Percentiles rank a stretch among this genome's conserved stretches.
Conservation (phyloP, 352 stramenopile species). For the Phytophthora melonis region DNA sequence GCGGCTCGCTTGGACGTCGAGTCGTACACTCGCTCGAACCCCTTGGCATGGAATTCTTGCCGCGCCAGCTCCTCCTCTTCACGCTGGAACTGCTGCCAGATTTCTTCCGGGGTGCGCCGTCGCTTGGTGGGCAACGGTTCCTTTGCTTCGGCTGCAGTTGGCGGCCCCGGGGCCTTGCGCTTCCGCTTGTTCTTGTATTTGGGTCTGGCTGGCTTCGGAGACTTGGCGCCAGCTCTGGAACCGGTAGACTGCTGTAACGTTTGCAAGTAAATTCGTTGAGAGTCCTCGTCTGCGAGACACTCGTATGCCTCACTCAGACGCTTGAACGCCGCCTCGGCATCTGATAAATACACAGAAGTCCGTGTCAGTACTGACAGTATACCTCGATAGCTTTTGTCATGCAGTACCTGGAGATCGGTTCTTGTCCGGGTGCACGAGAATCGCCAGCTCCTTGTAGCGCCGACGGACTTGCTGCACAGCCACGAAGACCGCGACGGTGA, state of each 20-base stretch:
- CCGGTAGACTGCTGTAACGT: conserved; percentile 20
- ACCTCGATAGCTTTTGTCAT: conserved; percentile 20
- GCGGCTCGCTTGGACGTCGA: conserved; percentile 3
- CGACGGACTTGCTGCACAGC: conserved; percentile 44
- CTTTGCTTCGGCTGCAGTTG: conserved; percentile 1
- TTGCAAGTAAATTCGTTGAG: conserved; percentile 64
- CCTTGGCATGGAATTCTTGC: conserved; percentile 63
- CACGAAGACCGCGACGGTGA: conserved; percentile 13
- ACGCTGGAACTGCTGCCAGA: conserved; percentile 72
- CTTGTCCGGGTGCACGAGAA: conserved; percentile 73
- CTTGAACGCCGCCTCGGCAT: conserved; percentile 81
- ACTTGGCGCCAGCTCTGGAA: conserved; percentile 2
- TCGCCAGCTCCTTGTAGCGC: conserved; percentile 61
- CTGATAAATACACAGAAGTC: conserved; percentile 35
- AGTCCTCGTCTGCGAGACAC: conserved; percentile 60
- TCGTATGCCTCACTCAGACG: conserved; percentile 81
- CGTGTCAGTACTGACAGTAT: not conserved
- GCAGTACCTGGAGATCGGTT: conserved; percentile 37
- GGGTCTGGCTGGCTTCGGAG: conserved; percentile 3
- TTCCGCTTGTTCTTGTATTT: conserved; percentile 34
- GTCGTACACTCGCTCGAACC: conserved; percentile 72
- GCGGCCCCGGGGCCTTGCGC: conserved; percentile 7
- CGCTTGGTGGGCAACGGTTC: conserved; percentile 16
- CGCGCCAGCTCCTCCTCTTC: conserved; percentile 77
- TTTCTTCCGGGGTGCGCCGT: conserved; percentile 66